These are phyloP conservation scores for Sordariomycetes sp. DNA, from an alignment of 2,329 filamentous ascomycete genomes.

Conservation along the genomic window DNA sequence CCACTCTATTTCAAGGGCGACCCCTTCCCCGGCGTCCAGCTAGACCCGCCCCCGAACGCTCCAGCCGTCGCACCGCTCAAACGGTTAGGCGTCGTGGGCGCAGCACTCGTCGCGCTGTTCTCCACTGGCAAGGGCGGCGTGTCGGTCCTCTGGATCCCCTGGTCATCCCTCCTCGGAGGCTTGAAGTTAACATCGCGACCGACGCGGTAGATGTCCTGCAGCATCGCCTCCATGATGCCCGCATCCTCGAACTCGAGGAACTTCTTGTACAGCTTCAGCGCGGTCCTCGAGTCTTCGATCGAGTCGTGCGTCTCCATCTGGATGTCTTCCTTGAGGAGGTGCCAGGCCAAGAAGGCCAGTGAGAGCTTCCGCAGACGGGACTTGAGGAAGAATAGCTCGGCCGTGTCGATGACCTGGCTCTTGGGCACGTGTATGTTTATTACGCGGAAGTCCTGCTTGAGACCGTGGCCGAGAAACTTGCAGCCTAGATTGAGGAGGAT, in stretches of 20 bases:
- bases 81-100: slow-evolving; percentile 38
- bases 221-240: slow-evolving; percentile 71
- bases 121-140: slow-evolving; percentile 40
- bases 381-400: slow-evolving; percentile 80
- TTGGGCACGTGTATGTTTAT: slow-evolving; percentile 96
- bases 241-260: slow-evolving; percentile 84
- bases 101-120: slow-evolving; percentile 13
- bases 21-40: slow-evolving; percentile 37
- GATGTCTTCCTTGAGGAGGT: slow-evolving; percentile 85
- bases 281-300: slow-evolving; percentile 89
- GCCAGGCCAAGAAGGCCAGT: slow-evolving; percentile 85
- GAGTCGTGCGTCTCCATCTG: slow-evolving; percentile 89
- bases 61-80: slow-evolving; percentile 23
- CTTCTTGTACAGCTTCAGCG: slow-evolving; percentile 79
- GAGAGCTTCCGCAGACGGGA: slow-evolving; percentile 78
- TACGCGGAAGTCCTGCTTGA: slow-evolving; percentile 93
- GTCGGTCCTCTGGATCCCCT: slow-evolving; percentile 36
- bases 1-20: slow-evolving; percentile 20
- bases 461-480: slow-evolving; percentile 85
- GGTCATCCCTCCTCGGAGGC: slow-evolving; percentile 36
- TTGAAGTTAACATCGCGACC: slow-evolving; percentile 41
- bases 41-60: slow-evolving; percentile 26
- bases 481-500: slow-evolving; percentile 89
- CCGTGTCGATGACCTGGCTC: slow-evolving; percentile 86
- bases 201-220: slow-evolving; percentile 72